Conservation (phyloP, 768 basidiomycete species). For the Calvatia gigantea region DNA sequence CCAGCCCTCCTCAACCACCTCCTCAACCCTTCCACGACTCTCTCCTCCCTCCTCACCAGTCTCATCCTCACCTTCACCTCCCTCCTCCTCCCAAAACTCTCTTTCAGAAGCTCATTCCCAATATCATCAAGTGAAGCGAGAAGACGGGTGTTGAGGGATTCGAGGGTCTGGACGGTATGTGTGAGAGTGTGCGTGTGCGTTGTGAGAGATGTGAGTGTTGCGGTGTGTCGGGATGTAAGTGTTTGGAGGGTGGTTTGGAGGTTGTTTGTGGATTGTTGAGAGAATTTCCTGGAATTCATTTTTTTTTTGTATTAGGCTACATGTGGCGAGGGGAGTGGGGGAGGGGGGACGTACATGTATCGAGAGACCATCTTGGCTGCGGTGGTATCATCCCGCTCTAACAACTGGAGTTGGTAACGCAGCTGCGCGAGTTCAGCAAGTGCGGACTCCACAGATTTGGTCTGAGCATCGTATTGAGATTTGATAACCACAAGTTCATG, state of each 20-base stretch:
- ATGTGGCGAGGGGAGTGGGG: background rate
- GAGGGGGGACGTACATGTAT: constrained; percentile 60
- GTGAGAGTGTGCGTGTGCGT: constrained; percentile 44
- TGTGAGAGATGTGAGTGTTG: constrained; percentile 56
- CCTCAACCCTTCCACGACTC: constrained; percentile 47
- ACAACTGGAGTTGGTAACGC: constrained; percentile 49
- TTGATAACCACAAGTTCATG: constrained; percentile 40
- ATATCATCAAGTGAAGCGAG: constrained; percentile 64
- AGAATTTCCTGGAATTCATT: constrained; percentile 90
- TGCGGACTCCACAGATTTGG: constrained; percentile 36
- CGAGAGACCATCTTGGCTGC: constrained; percentile 82
- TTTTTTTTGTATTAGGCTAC: too few relatives aligned
- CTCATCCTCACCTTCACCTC: constrained; percentile 66
- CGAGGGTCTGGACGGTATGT: constrained; percentile 39
- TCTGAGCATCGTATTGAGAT: constrained; percentile 43
- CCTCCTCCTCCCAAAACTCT: constrained; percentile 67
- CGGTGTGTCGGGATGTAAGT: constrained; percentile 58
- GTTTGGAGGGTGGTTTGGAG: constrained; percentile 59
- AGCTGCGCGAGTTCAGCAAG: constrained; percentile 42
- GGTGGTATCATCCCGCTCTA: constrained; percentile 62
- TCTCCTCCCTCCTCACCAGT: constrained; percentile 63
- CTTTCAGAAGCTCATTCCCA: constrained; percentile 66
- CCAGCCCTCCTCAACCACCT: constrained; percentile 53
- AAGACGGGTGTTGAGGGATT: constrained; percentile 43
- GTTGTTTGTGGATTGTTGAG: constrained; percentile 65